Conservation (phyloP, 768 basidiomycete genomes). For the Suillus placidus region DNA sequence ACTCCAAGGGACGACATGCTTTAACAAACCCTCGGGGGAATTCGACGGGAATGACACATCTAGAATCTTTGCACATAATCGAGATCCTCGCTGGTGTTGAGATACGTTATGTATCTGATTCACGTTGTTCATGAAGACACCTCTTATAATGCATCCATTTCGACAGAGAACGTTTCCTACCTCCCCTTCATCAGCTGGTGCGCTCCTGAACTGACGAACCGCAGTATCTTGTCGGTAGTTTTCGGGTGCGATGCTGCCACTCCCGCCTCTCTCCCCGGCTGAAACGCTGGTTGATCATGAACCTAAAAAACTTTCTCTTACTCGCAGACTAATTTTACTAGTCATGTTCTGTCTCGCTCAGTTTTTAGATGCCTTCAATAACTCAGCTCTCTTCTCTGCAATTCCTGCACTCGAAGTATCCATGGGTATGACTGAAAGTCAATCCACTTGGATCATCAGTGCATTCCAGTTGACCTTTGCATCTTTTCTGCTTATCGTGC, state of each 20-base stretch:
- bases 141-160: constrained; percentile 2
- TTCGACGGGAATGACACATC: background rate
- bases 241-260: constrained; percentile 17
- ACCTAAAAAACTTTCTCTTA: constrained; percentile 21
- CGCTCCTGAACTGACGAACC: background rate
- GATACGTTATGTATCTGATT: background rate
- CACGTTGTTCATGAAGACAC: background rate
- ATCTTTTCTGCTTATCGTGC: constrained; percentile 41
- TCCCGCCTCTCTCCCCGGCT: background rate
- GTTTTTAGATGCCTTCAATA: constrained; percentile 48
- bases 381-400: constrained; percentile 42
- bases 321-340: constrained; percentile 35
- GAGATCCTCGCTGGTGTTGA: background rate
- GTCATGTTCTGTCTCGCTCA: constrained; percentile 43
- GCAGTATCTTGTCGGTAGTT: background rate
- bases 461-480: constrained; percentile 48
- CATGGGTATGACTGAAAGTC: constrained; percentile 24
- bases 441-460: constrained; percentile 44
- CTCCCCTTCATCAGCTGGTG: background rate
- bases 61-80: constrained; percentile 1
- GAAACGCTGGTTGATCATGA: constrained; percentile 10
- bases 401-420: constrained; percentile 37
- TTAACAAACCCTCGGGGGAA: background rate
- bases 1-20: background rate
- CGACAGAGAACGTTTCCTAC: background rate